A percentile compares a stretch with the other conserved stretches of the same genome.
phyloP scores from a whole-genome alignment of 148 eudicot genomes.

The Chenopodium quinoa region DNA sequence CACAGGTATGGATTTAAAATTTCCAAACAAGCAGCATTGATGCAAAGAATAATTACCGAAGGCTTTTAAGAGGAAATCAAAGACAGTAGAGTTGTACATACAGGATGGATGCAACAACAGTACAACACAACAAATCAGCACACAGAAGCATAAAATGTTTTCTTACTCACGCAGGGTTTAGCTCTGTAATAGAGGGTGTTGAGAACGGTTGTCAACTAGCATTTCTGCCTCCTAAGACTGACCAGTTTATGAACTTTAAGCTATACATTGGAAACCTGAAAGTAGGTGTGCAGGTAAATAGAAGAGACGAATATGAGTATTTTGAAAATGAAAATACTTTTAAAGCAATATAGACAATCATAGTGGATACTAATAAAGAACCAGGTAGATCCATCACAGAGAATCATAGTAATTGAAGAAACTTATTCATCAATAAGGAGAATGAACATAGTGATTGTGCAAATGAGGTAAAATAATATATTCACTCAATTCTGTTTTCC shows the following conservation, averaged over 20 bases:
- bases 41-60: constrained; percentile 31
- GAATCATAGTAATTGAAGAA: constrained; percentile 42
- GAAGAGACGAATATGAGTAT: constrained; percentile 54
- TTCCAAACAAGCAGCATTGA: constrained; percentile 21
- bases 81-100: constrained; percentile 35
- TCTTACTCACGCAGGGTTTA: constrained; percentile 43
- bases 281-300: constrained; percentile 51
- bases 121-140: constrained; percentile 33
- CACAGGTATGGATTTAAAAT: constrained; percentile 38
- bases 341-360: constrained; percentile 35
- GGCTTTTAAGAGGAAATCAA: constrained; percentile 41
- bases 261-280: constrained; percentile 32
- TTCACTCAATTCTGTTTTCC: no score
- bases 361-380: constrained; percentile 33
- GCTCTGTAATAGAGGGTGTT: constrained; percentile 49
- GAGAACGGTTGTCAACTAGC: constrained; percentile 49
- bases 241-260: constrained; percentile 46
- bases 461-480: constrained; percentile 27
- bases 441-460: constrained; percentile 31
- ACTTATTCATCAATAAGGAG: constrained; percentile 35
- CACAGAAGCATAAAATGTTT: constrained; percentile 51
- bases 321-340: constrained; percentile 44
- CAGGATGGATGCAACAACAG: constrained; percentile 55
- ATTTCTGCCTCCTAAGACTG: constrained; percentile 47
- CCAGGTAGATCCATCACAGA: constrained; percentile 25